Conservation (phyloP, 768 basidiomycete species). For the Russula compacta region DNA sequence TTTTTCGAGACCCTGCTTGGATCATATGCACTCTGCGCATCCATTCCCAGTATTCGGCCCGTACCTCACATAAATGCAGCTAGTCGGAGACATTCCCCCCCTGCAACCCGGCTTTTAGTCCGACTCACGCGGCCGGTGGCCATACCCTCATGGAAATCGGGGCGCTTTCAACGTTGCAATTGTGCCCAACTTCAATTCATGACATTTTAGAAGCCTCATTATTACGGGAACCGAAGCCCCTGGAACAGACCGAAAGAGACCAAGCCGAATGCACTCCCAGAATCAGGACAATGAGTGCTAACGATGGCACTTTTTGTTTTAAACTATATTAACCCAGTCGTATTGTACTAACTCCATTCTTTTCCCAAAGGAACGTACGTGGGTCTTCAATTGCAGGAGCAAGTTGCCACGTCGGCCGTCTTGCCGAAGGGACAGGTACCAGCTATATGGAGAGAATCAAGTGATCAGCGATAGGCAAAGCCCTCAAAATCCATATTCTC, state of each 20-base stretch:
- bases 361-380: background rate
- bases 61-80: no score
- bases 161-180: background rate
- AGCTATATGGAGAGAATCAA: background rate
- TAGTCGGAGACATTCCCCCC: no score
- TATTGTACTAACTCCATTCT: background rate
- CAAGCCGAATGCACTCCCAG: background rate
- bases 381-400: background rate
- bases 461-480: background rate
- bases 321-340: background rate
- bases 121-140: no score
- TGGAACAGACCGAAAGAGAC: background rate
- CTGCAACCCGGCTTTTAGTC: background rate
- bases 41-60: no score
- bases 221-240: background rate
- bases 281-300: background rate
- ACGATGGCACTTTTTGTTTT: background rate
- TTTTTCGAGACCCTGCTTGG: background rate
- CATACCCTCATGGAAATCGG: background rate
- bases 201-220: background rate
- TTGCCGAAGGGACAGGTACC: slow-evolving; percentile 17
- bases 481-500: no score
- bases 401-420: slow-evolving; percentile 8
- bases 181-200: background rate
- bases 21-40: no score